Percentiles rank a stretch among this genome's conserved stretches.
Evolutionary conservation across 345 rosid species (phyloP).

Genomic region (Eucalyptus virginea): DNA sequence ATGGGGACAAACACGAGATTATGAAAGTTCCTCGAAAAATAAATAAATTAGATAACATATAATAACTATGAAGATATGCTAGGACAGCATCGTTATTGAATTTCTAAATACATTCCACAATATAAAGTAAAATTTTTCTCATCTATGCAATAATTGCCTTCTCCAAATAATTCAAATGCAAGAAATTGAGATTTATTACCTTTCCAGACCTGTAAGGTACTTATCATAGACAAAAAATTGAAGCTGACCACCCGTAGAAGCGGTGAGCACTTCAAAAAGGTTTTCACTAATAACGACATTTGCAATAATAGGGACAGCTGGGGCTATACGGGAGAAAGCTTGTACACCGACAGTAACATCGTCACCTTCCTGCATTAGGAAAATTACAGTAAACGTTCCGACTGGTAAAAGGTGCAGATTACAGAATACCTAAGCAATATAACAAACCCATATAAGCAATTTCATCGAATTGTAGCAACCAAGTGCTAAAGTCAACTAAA

Average conservation of each 20-base stretch:
- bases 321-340: conserved; percentile 86
- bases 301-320: conserved; percentile 80
- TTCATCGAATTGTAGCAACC: background rate
- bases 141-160: background rate
- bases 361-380: conserved; percentile 41
- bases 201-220: conserved; percentile 66
- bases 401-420: background rate
- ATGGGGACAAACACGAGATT: background rate
- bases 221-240: conserved; percentile 71
- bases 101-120: background rate
- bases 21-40: background rate
- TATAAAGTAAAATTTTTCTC: background rate
- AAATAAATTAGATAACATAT: background rate
- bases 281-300: conserved; percentile 78
- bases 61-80: background rate
- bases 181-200: conserved; percentile 17
- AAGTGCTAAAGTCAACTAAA: background rate
- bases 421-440: background rate
- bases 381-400: background rate
- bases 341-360: conserved; percentile 75
- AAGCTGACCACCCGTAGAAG: conserved; percentile 59
- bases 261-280: conserved; percentile 67
- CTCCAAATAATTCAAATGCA: background rate
- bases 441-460: background rate
- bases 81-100: background rate